Evolutionary conservation across 192 early-diverging fungal genomes (phyloP).

Genomic region (Podila epigama): DNA sequence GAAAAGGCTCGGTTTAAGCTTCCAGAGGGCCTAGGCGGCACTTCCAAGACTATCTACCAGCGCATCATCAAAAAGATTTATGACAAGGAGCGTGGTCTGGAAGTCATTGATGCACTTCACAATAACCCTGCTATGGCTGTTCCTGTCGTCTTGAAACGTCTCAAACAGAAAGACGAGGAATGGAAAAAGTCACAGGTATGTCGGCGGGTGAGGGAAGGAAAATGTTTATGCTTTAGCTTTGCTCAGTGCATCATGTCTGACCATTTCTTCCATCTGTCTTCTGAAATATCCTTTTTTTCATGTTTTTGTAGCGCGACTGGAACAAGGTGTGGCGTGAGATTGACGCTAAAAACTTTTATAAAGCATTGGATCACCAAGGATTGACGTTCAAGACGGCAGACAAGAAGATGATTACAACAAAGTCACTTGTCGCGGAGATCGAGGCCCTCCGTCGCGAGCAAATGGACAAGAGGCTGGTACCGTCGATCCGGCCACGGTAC

Average conservation of each 20-base stretch:
- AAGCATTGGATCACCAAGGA: slow-evolving; percentile 94
- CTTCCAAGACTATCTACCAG: slow-evolving; percentile 88
- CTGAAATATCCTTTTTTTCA: neutral
- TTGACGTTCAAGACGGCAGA: slow-evolving; percentile 89
- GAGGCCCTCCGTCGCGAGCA: slow-evolving; percentile 87
- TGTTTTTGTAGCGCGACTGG: slow-evolving; percentile 80
- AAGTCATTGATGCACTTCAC: slow-evolving; percentile 93
- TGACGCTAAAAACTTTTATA: slow-evolving; percentile 93
- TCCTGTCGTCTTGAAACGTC: slow-evolving; percentile 90
- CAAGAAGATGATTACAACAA: slow-evolving; percentile 79
- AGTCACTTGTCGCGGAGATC: slow-evolving; percentile 85
- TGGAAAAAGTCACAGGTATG: slow-evolving; percentile 90
- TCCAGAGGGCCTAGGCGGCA: slow-evolving; percentile 80
- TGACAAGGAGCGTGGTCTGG: slow-evolving; percentile 82
- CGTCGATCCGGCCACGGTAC: slow-evolving; percentile 54
- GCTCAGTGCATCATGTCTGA: neutral
- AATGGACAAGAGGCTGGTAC: slow-evolving; percentile 59
- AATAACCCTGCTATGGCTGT: slow-evolving; percentile 90
- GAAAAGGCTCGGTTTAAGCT: slow-evolving; percentile 78
- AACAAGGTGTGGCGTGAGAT: slow-evolving; percentile 97
- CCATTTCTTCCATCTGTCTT: neutral
- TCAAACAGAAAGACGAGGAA: slow-evolving; percentile 99
- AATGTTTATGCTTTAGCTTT: neutral
- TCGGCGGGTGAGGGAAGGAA: too few species aligned
- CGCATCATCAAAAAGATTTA: slow-evolving; percentile 97